Base-by-base conservation (phyloP, 371 early-diverging fungal genomes). In the Lichtheimia corymbifera region DNA sequence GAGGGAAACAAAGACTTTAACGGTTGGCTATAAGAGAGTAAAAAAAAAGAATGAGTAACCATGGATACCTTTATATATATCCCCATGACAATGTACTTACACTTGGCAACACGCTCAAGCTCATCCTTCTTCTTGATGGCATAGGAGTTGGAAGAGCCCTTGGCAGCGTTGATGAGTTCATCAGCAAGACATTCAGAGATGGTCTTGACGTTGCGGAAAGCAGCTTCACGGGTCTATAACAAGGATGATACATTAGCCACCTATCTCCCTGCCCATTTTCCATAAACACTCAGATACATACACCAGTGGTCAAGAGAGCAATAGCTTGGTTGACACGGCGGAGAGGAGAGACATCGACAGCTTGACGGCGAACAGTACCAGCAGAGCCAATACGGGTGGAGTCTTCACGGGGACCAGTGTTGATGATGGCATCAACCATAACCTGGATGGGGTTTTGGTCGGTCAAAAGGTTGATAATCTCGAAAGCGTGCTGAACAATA, bases 51-150 rank as follows among this genome's bases (percentile, higher is more conserved):
- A 44, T 15, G 40, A 13, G 13, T 55, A 17, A 41, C 20, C 20
- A 41, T 9, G 20, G 13, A 4, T 0, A 55, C 18, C 42, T 5
- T 27, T 12, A 6, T 9, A 15, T 6, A 22, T 24, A 15, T 6
- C 11, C 27, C 49, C 5, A 47, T 47, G 22, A 22, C 7, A 22
- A 13, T 18, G 14, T 20, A 64, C 73, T 75, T 73, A 74, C 71
- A 79, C 79, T 83, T 83, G 73, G 83, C 83, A 72, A 83, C 83
- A 79, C 83, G 83, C 55, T 83, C 99, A 62, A 99, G 88, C 87
- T 99, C 99, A 83, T 99, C 99, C 95, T 98, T 99, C 95, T 99
- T 99, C 93, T 99, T 97, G 91, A 97, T 98, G 76, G 97, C 99
- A 76, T 97, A 98, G 56, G 95, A 95, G 95, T 97, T 97, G 80